phyloP scores from a whole-genome alignment of 148 eudicot genomes.

The Rhododendron henanense region DNA sequence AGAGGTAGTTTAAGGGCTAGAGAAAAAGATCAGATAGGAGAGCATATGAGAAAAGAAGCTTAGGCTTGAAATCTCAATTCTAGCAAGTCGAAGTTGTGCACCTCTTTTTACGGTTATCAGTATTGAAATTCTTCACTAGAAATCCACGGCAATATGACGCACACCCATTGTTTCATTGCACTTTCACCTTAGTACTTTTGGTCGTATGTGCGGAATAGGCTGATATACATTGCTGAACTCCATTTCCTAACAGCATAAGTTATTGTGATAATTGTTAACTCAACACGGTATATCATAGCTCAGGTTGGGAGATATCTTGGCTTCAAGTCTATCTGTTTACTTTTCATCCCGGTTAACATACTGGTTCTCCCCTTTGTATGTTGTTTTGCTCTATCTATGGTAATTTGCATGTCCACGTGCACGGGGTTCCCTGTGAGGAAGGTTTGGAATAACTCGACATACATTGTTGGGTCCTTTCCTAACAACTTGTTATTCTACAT shows the following conservation, averaged over 20 bases:
- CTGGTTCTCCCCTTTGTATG: not conserved
- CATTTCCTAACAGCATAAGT: not conserved
- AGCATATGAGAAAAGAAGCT: not conserved
- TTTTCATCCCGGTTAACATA: not conserved
- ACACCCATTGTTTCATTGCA: not conserved
- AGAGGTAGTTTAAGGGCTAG: not conserved
- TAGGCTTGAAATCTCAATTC: not conserved
- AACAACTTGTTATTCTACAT: not conserved
- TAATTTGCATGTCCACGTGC: not conserved
- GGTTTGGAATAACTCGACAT: not conserved
- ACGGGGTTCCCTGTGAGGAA: not conserved
- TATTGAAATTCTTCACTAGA: not conserved
- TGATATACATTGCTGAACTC: not conserved
- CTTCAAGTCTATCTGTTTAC: not conserved
- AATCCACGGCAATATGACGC: not conserved
- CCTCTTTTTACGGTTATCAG: not conserved
- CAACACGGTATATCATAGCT: not conserved
- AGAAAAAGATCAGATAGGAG: not conserved
- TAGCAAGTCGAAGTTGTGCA: not conserved
- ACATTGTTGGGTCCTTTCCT: not conserved
- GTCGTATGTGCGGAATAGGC: not conserved
- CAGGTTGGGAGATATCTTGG: not conserved
- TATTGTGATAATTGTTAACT: not conserved
- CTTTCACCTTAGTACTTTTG: not conserved
- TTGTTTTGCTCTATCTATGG: not conserved